phyloP scores from a whole-genome alignment of 306 rosid genomes.

The Cercis canadensis region DNA sequence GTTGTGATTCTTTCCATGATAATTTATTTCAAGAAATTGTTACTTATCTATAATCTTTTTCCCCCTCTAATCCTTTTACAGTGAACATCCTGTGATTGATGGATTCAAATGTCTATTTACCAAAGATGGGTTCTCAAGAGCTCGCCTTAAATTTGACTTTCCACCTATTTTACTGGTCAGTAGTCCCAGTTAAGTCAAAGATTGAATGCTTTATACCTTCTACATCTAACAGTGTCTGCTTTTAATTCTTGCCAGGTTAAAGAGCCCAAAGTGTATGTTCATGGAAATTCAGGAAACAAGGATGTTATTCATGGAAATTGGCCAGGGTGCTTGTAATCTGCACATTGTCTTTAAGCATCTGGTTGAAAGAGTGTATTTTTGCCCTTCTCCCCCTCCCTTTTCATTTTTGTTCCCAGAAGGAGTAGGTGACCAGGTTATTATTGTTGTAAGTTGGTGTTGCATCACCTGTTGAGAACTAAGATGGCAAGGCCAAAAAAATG shows the following conservation, averaged over 20 bases:
- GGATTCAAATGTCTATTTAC: slow-evolving; percentile 82
- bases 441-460: slow-evolving; percentile 2
- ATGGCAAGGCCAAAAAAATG: background rate
- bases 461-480: slow-evolving; percentile 5
- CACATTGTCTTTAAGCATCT: background rate
- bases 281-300: slow-evolving; percentile 56
- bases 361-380: slow-evolving; percentile 19
- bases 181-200: slow-evolving; percentile 20
- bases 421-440: too few relatives aligned
- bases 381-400: background rate
- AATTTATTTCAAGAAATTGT: background rate
- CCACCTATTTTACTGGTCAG: slow-evolving; percentile 72
- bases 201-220: slow-evolving; percentile 8
- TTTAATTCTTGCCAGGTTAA: slow-evolving; percentile 55
- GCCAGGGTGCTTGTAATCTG: slow-evolving; percentile 69
- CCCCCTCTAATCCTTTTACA: slow-evolving; percentile 37
- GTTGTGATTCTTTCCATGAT: background rate
- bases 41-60: slow-evolving; percentile 6
- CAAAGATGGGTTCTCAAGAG: slow-evolving; percentile 66
- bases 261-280: slow-evolving; percentile 76
- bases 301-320: slow-evolving; percentile 52
- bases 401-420: too few relatives aligned
- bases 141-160: slow-evolving; percentile 51
- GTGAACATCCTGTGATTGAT: slow-evolving; percentile 67
- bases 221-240: slow-evolving; percentile 5